These are phyloP conservation scores for Pleurotus djamor DNA, from an alignment of 768 basidiomycete genomes.

Conservation along the genomic window DNA sequence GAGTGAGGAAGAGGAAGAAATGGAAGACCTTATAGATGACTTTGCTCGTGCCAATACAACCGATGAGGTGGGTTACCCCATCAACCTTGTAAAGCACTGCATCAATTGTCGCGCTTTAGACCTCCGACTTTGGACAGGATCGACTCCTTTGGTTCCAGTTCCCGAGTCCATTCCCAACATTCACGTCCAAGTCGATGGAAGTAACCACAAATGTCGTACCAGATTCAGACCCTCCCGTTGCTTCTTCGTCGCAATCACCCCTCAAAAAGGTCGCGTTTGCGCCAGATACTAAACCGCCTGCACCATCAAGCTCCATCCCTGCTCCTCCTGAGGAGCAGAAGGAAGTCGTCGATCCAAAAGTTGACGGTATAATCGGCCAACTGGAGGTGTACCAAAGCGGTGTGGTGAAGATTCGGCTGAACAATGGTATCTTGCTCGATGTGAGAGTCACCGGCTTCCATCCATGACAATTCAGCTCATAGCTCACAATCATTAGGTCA, in stretches of 20 bases:
- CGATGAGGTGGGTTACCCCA: slow-evolving; percentile 32
- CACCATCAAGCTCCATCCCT: slow-evolving; percentile 19
- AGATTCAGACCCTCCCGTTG: slow-evolving; percentile 21
- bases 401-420: slow-evolving; percentile 80
- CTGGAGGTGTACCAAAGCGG: slow-evolving; percentile 87
- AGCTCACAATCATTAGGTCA: slow-evolving; percentile 47
- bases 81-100: slow-evolving; percentile 1
- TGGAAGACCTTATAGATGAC: slow-evolving; percentile 76
- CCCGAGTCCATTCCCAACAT: slow-evolving; percentile 80
- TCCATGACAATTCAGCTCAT: slow-evolving; percentile 3
- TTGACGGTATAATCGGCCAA: slow-evolving; percentile 82
- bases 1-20: slow-evolving; percentile 74
- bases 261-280: slow-evolving; percentile 66
- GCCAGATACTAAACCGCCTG: slow-evolving; percentile 49
- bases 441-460: slow-evolving; percentile 38
- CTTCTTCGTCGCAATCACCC: slow-evolving; percentile 17
- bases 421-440: slow-evolving; percentile 79
- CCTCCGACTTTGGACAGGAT: slow-evolving; percentile 52
- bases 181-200: slow-evolving; percentile 35
- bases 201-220: slow-evolving; percentile 17
- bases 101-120: slow-evolving; percentile 28
- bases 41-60: slow-evolving; percentile 45
- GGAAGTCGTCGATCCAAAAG: slow-evolving; percentile 26
- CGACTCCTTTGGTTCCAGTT: slow-evolving; percentile 90
- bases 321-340: slow-evolving; percentile 23